Base-by-base conservation (phyloP, 2,329 filamentous ascomycete species). In the Cercospora sp. region DNA sequence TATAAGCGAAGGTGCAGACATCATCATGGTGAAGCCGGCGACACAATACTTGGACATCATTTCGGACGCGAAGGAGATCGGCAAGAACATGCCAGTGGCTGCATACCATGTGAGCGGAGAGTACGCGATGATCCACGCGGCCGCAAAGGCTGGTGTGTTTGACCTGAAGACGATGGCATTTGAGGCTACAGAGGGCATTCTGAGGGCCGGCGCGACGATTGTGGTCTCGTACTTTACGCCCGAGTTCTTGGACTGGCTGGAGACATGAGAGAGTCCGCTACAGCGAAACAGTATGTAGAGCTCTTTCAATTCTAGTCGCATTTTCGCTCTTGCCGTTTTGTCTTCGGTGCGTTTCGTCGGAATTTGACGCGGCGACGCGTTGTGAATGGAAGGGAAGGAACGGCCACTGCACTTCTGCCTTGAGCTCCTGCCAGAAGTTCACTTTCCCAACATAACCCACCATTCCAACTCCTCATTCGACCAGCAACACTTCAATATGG, bases 1-100 rank as follows among this genome's bases (percentile, higher is more conserved):
- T 78, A 94, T 99, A 73, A 87, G 86, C 71, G 95, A 99, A 82
- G 95, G 95, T 28, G 95, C 95, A 21, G 95, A 99, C 77, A 93
- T 97, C 74, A 97, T 99, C 81, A 97, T 99, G 94, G 95, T 99
- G 70, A 99, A 99, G 85, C 95, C 95, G 2, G 95, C 95, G 9
- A 91, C 91, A 75, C 93, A 94, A 80, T 99, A 97, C 79, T 86
- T 99, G 57, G 95, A 99, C 81, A 97, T 99, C 76, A 98, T 99
- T 80, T 93, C 92, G 73, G 95, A 99, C 78, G 95, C 95, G 63
- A 98, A 97, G 84, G 93, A 97, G 64, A 87, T 98, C 64, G 94
- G 92, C 68, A 91, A 90, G 78, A 93, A 98, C 79, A 86, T 98
- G 80, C 95, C 95, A 2, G 87, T 99, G 40, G 94, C 95, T 1